phyloP scores from a whole-genome alignment of 306 rosid species.

The Cajanus cajan region DNA sequence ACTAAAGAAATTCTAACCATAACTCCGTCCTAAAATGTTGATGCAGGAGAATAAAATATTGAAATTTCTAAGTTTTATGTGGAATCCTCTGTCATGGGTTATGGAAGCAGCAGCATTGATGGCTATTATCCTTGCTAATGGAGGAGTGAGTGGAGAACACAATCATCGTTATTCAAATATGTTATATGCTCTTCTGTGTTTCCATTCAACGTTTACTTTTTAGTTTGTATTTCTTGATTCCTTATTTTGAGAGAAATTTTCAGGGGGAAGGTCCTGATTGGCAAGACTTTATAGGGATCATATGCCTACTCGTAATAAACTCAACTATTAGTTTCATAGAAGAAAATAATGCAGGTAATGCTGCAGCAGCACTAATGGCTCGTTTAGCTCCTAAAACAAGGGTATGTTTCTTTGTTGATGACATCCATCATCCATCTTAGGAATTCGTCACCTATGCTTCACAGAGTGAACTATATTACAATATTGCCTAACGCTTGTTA shows the following conservation, averaged over 20 bases:
- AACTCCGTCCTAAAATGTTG: not conserved
- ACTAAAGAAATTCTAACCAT: conserved; percentile 11
- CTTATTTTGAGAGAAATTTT: conserved; percentile 27
- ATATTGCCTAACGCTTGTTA: not conserved
- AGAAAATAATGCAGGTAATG: conserved; percentile 89
- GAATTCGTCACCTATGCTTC: conserved; percentile 6
- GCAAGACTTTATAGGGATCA: conserved; percentile 87
- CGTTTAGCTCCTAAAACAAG: conserved; percentile 81
- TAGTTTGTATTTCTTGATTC: conserved; percentile 6
- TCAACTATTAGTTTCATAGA: conserved; percentile 91
- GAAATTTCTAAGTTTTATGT: conserved; percentile 81
- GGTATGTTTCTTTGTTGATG: conserved; percentile 37
- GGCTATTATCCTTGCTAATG: conserved; percentile 88
- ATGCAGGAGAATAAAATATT: conserved; percentile 78
- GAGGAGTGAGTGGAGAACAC: conserved; percentile 62
- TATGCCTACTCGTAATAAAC: conserved; percentile 68
- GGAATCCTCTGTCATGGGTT: conserved; percentile 97
- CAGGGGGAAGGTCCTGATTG: conserved; percentile 93
- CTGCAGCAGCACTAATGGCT: conserved; percentile 83
- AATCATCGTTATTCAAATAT: not conserved
- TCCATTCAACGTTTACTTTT: not conserved
- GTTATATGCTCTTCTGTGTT: not conserved
- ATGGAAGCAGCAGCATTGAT: conserved; percentile 95
- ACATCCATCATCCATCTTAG: not conserved
- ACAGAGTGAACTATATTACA: not conserved